These are phyloP conservation scores for Chiua sp. DNA, from an alignment of 1,284 basidiomycete genomes.

Conservation along the genomic window DNA sequence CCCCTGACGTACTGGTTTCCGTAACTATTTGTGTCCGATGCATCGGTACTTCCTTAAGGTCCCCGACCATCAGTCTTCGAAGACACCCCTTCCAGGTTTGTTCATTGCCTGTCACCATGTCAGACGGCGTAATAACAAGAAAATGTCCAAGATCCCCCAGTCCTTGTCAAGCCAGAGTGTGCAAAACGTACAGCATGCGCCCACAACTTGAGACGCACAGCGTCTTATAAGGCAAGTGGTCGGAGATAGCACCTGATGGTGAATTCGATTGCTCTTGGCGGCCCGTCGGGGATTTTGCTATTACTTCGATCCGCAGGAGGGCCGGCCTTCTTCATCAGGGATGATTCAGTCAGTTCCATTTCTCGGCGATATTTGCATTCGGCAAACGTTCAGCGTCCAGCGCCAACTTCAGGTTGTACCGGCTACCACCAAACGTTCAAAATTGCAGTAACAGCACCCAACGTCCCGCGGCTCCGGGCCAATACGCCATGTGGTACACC, in stretches of 20 bases:
- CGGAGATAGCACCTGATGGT: no score
- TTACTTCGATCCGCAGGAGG: background rate
- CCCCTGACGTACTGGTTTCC: constrained; percentile 9
- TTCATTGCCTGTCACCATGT: background rate
- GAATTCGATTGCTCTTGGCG: background rate
- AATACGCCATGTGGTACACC: background rate
- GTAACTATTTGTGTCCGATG: constrained; percentile 3
- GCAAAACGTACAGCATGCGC: background rate
- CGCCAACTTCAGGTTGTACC: no score
- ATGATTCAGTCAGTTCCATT: background rate
- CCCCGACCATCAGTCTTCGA: background rate
- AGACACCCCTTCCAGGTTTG: background rate
- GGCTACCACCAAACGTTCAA: background rate
- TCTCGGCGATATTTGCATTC: background rate
- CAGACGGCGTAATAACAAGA: background rate
- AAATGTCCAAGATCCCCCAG: background rate
- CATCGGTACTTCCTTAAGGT: constrained; percentile 9
- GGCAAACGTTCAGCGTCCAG: no score
- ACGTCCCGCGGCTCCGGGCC: background rate
- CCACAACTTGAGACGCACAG: background rate
- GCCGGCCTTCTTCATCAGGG: background rate
- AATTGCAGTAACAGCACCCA: background rate
- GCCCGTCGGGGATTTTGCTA: background rate
- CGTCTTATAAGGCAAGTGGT: background rate
- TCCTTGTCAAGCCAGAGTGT: background rate